Base-by-base conservation (phyloP, 2,329 filamentous ascomycete genomes). In the Microdochium paspali region DNA sequence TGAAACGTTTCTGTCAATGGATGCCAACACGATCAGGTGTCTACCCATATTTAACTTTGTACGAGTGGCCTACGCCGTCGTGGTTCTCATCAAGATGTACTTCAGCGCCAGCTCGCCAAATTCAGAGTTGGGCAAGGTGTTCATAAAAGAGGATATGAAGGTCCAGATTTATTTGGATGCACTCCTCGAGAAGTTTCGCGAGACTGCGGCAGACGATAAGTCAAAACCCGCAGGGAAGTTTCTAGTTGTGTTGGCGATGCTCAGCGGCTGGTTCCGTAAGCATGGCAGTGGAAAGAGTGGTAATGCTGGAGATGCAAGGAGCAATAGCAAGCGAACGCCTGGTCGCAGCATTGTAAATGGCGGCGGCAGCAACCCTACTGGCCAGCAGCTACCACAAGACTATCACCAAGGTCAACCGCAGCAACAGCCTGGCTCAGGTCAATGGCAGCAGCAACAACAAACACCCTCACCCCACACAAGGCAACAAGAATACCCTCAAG, bases 51-150 rank as follows among this genome's bases (percentile, higher is more conserved):
- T 85, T 57, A 80, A 79, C 60, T 82, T 86, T 56, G 84, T 87
- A 15, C 79, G 85, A 24, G 79, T 87, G 18, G 79, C 84, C 10
- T 88, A 87, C 58, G 81, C 80, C 5, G 74, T 83, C 2, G 82
- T 89, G 20, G 79, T 86, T 26, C 69, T 89, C 31, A 84, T 87
- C 60, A 89, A 88, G 63, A 76, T 90, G 51, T 84, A 84, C 63
- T 82, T 85, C 45, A 79, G 82, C 9, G 80, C 83, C 3, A 77
- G 77, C 2, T 74, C 76, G 13, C 76, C 82, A 1, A 74, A 76
- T 35, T 83, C 79, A 15, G 81, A 84, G 54, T 73, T 90, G 1
- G 81, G 80, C n/a, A 77, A 77, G 50, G 76, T 90, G 18, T 82
- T 91, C 52, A 74, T 81, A 53, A 79, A 79, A 52, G 76, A 83